A percentile compares a stretch with the other conserved stretches of the same genome.
These are phyloP conservation scores for Aspergillus fischeri DNA, from an alignment of 2,329 filamentous ascomycete genomes.

Conservation along the genomic window DNA sequence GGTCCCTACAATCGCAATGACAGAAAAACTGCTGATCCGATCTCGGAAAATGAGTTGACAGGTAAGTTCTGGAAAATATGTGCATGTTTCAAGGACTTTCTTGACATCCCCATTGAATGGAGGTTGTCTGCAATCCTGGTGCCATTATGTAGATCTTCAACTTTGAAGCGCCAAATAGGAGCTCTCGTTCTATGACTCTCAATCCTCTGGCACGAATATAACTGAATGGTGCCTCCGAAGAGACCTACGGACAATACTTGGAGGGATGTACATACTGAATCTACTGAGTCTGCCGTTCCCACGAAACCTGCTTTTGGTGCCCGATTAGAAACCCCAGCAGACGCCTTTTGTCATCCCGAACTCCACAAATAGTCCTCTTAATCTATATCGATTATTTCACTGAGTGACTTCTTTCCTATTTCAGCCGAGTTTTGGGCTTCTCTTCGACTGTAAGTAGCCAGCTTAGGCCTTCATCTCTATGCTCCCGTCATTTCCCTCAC, in stretches of 20 bases:
- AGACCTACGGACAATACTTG: background rate
- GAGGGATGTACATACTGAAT: background rate
- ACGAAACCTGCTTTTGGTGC: background rate
- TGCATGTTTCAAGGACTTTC: background rate
- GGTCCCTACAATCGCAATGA: too few species aligned
- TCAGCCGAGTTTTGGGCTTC: background rate
- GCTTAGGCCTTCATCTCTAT: background rate
- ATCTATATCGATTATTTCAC: background rate
- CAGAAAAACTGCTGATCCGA: background rate
- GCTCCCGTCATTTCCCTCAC: background rate
- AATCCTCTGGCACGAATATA: background rate
- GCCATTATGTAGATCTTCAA: background rate
- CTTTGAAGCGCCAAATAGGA: background rate
- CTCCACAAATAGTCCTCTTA: background rate
- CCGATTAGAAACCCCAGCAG: background rate
- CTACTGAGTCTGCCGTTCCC: background rate
- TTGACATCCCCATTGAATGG: background rate
- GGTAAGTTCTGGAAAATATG: background rate
- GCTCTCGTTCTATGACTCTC: background rate
- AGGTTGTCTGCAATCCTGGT: background rate
- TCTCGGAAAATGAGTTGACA: background rate
- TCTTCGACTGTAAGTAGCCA: background rate
- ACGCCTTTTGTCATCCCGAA: background rate
- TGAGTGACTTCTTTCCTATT: background rate
- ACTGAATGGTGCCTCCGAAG: background rate